Percentiles rank a stretch among this genome's conserved stretches.
phyloP scores from a whole-genome alignment of 139 green algal species.

The Asterochloris sp. region DNA sequence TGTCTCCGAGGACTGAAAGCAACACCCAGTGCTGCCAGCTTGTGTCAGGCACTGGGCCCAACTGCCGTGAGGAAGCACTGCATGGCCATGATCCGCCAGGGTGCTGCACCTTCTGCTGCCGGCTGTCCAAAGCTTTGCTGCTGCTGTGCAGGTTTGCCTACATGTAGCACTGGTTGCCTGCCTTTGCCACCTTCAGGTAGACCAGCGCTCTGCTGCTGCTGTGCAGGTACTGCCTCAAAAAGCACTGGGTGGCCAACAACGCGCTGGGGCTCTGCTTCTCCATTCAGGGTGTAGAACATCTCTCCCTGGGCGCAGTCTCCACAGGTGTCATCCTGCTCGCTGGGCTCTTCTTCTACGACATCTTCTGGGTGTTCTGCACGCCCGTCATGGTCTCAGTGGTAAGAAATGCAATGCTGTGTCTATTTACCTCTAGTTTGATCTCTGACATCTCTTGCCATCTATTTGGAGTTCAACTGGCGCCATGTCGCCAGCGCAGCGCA shows the following conservation, averaged over 20 bases:
- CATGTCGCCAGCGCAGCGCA: no score
- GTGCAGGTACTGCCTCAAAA: constrained; percentile 80
- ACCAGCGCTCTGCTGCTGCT: neutral
- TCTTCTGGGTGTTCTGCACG: constrained; percentile 99
- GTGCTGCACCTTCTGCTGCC: neutral
- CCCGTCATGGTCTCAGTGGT: constrained; percentile 93
- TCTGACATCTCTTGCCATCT: no score
- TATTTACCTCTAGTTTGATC: no score
- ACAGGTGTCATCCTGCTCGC: constrained; percentile 84
- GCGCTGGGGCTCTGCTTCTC: constrained; percentile 88
- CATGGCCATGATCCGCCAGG: no score
- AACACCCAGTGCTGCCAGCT: no score
- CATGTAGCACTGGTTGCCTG: no score
- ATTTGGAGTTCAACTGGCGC: no score
- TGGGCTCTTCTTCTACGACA: constrained; percentile 96
- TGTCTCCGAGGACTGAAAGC: no score
- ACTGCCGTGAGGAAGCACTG: no score
- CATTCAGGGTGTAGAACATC: constrained; percentile 93
- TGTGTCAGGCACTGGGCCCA: no score
- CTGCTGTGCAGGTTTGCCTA: no score
- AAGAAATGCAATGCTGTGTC: neutral
- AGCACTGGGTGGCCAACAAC: constrained; percentile 98
- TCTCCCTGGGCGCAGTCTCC: constrained; percentile 74
- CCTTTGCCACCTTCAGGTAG: no score
- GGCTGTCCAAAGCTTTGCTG: neutral